Evolutionary conservation across 257 asterid genomes (phyloP), one percentile per base, ranked within the genome.

Genomic region (Solanum rostratum): DNA sequence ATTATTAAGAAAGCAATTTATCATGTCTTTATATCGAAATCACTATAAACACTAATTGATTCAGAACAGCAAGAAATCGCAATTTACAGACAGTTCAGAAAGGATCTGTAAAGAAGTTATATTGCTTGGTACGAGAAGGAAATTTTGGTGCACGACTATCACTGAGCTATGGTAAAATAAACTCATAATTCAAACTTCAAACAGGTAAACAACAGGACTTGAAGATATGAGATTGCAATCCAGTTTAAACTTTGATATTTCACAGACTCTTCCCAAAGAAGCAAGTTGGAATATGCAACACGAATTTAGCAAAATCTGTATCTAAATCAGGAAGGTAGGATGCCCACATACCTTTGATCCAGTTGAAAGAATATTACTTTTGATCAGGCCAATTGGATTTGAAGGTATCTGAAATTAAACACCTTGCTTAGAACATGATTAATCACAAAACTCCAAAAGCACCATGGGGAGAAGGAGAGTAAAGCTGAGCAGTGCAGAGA

Each of bases 331-430:
- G 39, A 78, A 76, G 18, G 16, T 78, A 16, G 63, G 63, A 78
- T 80, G 84, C 27, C 69, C 50, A 84, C 86, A 39, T 90, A 94
- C 99, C 97, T 96, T 96, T 82, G 99, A 87, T 49, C 93, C 89
- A 20, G 92, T 87, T 59, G 97, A 92, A 85, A 96, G 96, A 87
- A 96, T 85, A 85, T 88, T 94, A 91, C 96, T 94, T 85, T 86
- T 87, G 92, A 94, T 68, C 81, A 96, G 89, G 41, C 91, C 91
- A 86, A 94, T 20, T 30, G 98, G 99, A 86, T 92, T 88, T 84
- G 97, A 90, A 63, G 99, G 99, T 88, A 96, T 63, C 99, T 95
- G 97, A 88, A 83, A 87, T 71, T 62, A 65, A 62, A 57, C 24
- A 37, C 20, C 60, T 1, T 46, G 24, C 16, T 74, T 46, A 74